A percentile compares a stretch with the other conserved stretches of the same genome.
Evolutionary conservation across 352 stramenopile genomes (phyloP).

Genomic region (Hyphochytrium catenoides): DNA sequence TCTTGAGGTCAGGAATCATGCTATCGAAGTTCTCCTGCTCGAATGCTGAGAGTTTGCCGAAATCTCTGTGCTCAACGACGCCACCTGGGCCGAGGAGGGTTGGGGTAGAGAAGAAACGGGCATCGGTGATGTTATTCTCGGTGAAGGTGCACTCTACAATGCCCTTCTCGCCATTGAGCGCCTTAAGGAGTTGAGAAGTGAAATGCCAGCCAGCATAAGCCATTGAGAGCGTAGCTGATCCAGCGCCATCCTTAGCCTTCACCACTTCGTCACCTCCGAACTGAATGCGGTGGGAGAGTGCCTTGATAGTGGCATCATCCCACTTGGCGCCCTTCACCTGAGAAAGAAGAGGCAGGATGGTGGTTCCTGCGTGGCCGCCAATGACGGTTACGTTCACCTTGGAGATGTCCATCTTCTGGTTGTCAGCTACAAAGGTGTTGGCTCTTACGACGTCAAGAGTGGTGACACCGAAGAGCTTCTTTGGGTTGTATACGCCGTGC

Average conservation of each 20-base stretch:
- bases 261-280: constrained; percentile 87
- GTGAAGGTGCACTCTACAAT: constrained; percentile 94
- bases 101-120: constrained; percentile 83
- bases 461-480: constrained; percentile 94
- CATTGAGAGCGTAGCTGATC: constrained; percentile 96
- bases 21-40: constrained; percentile 69
- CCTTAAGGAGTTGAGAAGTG: constrained; percentile 68
- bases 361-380: constrained; percentile 94
- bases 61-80: constrained; percentile 79
- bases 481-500: constrained; percentile 79
- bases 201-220: constrained; percentile 93
- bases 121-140: constrained; percentile 79
- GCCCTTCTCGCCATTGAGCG: constrained; percentile 76
- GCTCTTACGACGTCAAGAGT: constrained; percentile 93
- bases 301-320: constrained; percentile 74
- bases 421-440: constrained; percentile 78
- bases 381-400: constrained; percentile 82
- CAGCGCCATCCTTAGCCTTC: constrained; percentile 82
- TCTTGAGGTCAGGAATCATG: constrained; percentile 57
- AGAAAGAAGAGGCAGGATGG: constrained; percentile 95
- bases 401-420: constrained; percentile 43
- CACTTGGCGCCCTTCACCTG: constrained; percentile 78
- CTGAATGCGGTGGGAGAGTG: constrained; percentile 88
- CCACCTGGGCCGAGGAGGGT: constrained; percentile 87
- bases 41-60: constrained; percentile 49